Evolutionary conservation across 1,284 basidiomycete species (phyloP).

Genomic region (Quambalaria eucalypti): DNA sequence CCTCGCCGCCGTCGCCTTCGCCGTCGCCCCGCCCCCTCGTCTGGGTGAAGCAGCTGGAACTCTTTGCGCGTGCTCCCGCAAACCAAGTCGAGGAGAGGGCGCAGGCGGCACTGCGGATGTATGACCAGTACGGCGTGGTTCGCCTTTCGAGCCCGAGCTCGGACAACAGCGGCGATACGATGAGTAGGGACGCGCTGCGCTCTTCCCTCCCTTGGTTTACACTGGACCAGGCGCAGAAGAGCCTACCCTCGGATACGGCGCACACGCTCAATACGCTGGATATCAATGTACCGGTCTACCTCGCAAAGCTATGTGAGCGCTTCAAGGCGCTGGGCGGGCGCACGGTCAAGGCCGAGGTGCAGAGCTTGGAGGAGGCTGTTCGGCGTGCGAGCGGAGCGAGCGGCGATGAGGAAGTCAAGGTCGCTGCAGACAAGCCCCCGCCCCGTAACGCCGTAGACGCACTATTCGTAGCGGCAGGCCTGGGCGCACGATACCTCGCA

Average conservation of each 20-base stretch:
- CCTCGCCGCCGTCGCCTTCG: neutral
- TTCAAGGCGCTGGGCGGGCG: slow-evolving; percentile 25
- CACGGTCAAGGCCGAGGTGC: slow-evolving; percentile 8
- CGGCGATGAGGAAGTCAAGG: no score
- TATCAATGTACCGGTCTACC: slow-evolving; percentile 34
- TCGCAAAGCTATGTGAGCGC: slow-evolving; percentile 15
- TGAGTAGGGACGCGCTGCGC: no score
- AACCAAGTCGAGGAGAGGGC: neutral
- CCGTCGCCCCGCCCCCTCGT: slow-evolving; percentile 13
- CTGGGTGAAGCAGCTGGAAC: slow-evolving; percentile 14
- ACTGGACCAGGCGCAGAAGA: neutral
- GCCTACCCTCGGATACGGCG: neutral
- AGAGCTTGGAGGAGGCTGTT: slow-evolving; percentile 5
- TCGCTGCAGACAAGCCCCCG: neutral
- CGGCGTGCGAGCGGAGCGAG: no score
- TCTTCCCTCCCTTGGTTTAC: no score
- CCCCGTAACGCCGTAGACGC: neutral
- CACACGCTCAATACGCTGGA: slow-evolving; percentile 23
- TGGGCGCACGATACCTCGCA: slow-evolving; percentile 18
- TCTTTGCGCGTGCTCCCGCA: neutral
- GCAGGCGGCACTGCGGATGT: neutral
- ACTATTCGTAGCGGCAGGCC: slow-evolving; percentile 23
- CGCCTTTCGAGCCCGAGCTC: neutral
- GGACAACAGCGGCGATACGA: no score
- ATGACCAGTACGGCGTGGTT: neutral